Base-by-base conservation (phyloP, 306 rosid genomes). In the Pyrus communis region DNA sequence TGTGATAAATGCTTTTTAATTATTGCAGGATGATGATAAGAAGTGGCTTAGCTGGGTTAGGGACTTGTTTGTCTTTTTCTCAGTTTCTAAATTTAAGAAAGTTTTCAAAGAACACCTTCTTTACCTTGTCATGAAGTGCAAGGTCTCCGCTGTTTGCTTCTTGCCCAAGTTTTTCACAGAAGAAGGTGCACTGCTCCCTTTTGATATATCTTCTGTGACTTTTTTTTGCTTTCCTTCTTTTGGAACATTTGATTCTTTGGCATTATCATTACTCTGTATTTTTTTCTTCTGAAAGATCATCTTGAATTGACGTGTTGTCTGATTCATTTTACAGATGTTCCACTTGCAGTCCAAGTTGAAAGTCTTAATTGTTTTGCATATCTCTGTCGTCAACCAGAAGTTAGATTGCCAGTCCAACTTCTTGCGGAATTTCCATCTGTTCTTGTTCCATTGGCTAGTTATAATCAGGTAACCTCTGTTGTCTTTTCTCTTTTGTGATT, bases 331-430 rank as follows among this genome's bases (percentile, higher is more conserved):
- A 73, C 81, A 95, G 98, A 88, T 78, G 86, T 89, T 81, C 93
- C 96, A 78, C 75, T 76, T 81, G 84, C 87, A n/a, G 92, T 90
- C 54, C 97, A 90, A 88, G 80, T 92, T 74, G 96, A 89, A 87
- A 91, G 96, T 83, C 97, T 95, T 61, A 81, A 86, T 69, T 90
- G 93, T 80, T 90, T 87, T 81, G 80, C 86, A 28, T 84, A 80
- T 82, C 92, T 90, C 69, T 92, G 95, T 79, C 81, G 67, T 79
- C 83, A 84, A 76, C 77, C 89, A 25, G 92, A 88, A 75, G 89
- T 84, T 70, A 80, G 80, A 67, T 81, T 91, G 84, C 85, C 77
- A 63, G 69, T 80, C 83, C 91, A 90, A 80, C 88, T 89, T 77
- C 73, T 91, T 55, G 87, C 87, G 0, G 96, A 89, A 75, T 91